Conservation (phyloP, 345 rosid species). For the Aegle marmelos region DNA sequence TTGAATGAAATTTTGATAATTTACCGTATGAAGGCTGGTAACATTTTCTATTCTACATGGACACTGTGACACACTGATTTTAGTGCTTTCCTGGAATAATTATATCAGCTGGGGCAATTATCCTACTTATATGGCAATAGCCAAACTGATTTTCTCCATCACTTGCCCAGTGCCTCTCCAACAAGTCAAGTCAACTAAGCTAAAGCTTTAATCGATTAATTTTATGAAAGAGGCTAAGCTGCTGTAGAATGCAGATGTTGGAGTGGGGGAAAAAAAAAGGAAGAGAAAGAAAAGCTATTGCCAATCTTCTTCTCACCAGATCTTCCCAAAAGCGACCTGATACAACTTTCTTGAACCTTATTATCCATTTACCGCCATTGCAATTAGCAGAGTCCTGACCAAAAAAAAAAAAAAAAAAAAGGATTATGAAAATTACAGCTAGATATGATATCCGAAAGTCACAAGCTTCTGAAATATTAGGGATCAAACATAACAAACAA, state of each 20-base stretch:
- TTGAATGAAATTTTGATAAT: neutral
- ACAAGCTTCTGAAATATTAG: neutral
- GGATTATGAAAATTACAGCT: neutral
- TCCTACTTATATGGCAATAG: neutral
- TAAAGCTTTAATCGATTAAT: neutral
- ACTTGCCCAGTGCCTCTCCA: neutral
- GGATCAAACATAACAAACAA: neutral
- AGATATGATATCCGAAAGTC: neutral
- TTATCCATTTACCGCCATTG: constrained; percentile 98
- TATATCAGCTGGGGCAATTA: neutral
- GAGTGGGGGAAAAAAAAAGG: neutral
- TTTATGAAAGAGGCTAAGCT: neutral
- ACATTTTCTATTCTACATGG: neutral
- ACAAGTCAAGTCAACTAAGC: neutral
- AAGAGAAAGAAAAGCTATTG: too few relatives aligned
- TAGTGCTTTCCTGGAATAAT: neutral
- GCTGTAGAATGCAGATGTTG: neutral
- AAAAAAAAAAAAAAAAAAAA: constrained; percentile 24
- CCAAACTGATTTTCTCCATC: neutral
- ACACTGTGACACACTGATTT: neutral
- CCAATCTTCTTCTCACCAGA: constrained; percentile 64
- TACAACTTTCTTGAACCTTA: constrained; percentile 86
- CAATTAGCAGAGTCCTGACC: constrained; percentile 87
- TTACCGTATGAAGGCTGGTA: neutral
- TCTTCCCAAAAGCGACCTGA: constrained; percentile 99